Conservation (phyloP, 805 yeast species). For the Sugiyamaella lignohabitans region DNA sequence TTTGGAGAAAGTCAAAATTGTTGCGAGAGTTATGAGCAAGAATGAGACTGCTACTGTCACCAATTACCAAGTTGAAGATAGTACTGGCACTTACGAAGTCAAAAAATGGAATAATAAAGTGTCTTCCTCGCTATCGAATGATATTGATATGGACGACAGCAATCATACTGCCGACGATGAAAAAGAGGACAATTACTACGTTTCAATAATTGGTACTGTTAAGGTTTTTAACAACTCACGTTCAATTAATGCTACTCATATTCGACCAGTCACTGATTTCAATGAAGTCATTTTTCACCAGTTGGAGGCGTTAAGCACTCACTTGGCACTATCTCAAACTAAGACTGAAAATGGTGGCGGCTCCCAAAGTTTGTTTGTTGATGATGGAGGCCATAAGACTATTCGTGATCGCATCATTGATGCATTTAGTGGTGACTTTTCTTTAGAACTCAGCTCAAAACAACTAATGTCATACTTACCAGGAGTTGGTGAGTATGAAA, state of each 20-base stretch:
- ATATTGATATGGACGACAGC: constrained; percentile 21
- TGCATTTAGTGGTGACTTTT: neutral
- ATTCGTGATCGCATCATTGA: constrained; percentile 6
- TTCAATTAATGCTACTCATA: constrained; percentile 43
- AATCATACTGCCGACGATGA: constrained; percentile 28
- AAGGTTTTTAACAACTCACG: constrained; percentile 47
- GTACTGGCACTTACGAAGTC: constrained; percentile 55
- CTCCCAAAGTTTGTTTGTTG: constrained; percentile 2
- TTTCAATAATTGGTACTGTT: constrained; percentile 41
- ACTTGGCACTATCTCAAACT: constrained; percentile 4
- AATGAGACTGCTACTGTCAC: constrained; percentile 38
- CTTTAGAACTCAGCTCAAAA: no score
- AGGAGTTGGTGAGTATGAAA: constrained; percentile 2
- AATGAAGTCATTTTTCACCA: constrained; percentile 58
- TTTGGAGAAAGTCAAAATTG: constrained; percentile 47
- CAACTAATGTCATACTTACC: no score
- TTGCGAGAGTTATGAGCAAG: constrained; percentile 51
- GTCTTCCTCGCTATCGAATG: constrained; percentile 8
- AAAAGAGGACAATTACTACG: constrained; percentile 41
- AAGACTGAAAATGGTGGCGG: neutral
- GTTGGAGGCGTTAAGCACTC: constrained; percentile 42
- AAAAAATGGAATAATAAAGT: constrained; percentile 42
- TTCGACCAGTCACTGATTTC: constrained; percentile 46
- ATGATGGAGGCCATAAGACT: neutral
- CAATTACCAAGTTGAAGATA: constrained; percentile 53